These are phyloP conservation scores for Aspergillaceae sp. DNA, from an alignment of 2,329 filamentous ascomycete genomes.

Conservation along the genomic window DNA sequence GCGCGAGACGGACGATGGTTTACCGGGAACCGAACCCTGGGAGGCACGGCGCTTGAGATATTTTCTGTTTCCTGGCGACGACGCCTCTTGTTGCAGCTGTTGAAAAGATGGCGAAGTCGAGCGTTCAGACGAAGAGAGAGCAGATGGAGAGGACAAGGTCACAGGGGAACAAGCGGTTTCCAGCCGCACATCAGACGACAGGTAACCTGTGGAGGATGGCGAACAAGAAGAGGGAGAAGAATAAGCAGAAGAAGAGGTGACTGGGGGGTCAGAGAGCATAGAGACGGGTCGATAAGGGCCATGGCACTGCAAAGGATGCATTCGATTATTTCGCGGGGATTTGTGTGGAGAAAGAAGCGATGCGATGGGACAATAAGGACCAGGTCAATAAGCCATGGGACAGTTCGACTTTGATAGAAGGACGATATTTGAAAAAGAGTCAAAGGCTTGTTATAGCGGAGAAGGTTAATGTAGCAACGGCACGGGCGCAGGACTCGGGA, in stretches of 20 bases:
- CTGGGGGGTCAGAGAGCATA: conserved; percentile 16
- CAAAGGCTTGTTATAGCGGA: not conserved
- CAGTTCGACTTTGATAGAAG: too few species aligned
- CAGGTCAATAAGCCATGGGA: too few species aligned
- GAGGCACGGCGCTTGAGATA: conserved; percentile 27
- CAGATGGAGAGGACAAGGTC: too few species aligned
- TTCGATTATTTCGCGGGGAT: conserved; percentile 12
- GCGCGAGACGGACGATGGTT: conserved; percentile 27
- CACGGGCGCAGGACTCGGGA: too few species aligned
- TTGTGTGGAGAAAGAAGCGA: too few species aligned
- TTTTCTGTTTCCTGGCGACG: conserved; percentile 5
- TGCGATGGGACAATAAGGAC: too few species aligned
- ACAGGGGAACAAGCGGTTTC: too few species aligned
- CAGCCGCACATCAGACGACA: not conserved
- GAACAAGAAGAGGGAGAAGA: conserved; percentile 12
- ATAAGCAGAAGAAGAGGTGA: conserved; percentile 21
- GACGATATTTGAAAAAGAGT: not conserved
- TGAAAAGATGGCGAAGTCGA: not conserved
- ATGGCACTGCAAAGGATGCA: conserved; percentile 26
- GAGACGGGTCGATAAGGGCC: conserved; percentile 19
- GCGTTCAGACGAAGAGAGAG: too few species aligned
- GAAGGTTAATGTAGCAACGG: too few species aligned
- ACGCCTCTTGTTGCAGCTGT: not conserved
- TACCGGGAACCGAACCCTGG: conserved; percentile 27
- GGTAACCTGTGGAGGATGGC: too few species aligned